A percentile compares a stretch with the other conserved stretches of the same genome.
phyloP scores from a whole-genome alignment of 345 rosid species.

The Salix suchowensis region DNA sequence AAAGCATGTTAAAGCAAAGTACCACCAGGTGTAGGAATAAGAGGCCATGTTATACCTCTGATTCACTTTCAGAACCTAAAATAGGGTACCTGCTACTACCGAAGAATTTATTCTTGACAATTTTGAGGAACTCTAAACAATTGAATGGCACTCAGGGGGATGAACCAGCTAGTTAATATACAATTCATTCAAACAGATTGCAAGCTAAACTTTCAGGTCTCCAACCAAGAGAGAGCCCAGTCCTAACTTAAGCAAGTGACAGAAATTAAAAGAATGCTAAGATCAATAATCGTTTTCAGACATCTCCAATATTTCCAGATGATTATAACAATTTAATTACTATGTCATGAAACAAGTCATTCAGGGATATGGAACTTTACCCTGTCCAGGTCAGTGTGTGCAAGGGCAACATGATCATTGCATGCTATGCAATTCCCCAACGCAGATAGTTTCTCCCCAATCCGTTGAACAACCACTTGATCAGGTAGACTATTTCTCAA shows the following conservation, averaged over 20 bases:
- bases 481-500: slow-evolving; percentile 94
- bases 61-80: background rate
- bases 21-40: background rate
- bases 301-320: background rate
- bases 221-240: background rate
- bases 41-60: background rate
- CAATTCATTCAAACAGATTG: background rate
- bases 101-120: no score
- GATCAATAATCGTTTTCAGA: background rate
- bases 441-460: slow-evolving; percentile 91
- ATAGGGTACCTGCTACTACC: background rate
- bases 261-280: background rate
- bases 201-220: background rate
- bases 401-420: slow-evolving; percentile 93
- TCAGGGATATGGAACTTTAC: slow-evolving; percentile 26
- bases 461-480: slow-evolving; percentile 78
- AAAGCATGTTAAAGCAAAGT: background rate
- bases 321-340: background rate
- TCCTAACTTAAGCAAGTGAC: background rate
- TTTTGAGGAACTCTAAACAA: no score
- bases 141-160: no score
- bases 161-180: background rate
- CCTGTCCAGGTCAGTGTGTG: slow-evolving; percentile 87
- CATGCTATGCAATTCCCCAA: slow-evolving; percentile 93
- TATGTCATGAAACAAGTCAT: background rate